Conservation (phyloP, 352 stramenopile species). For the Globisporangium paddicum region DNA sequence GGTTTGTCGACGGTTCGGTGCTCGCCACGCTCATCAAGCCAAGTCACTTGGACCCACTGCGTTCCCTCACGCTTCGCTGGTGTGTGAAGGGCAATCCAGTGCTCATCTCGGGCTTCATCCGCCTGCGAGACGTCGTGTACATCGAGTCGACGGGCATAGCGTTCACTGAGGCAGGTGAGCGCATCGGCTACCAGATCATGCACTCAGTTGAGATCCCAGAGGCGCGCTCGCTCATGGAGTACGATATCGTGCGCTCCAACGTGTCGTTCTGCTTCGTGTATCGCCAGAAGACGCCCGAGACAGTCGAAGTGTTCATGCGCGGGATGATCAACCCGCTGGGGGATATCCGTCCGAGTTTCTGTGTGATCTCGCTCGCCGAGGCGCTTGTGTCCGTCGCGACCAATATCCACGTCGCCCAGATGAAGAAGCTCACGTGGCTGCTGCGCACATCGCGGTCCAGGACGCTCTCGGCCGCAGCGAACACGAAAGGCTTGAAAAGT, state of each 20-base stretch:
- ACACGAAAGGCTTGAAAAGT: too few relatives aligned
- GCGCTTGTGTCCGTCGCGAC: not conserved
- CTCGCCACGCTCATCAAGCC: not conserved
- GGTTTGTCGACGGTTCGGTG: not conserved
- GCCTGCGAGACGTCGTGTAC: slow-evolving; percentile 36
- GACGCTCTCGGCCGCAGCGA: too few relatives aligned
- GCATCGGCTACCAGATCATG: slow-evolving; percentile 42
- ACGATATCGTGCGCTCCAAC: slow-evolving; percentile 6
- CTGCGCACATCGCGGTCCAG: not conserved
- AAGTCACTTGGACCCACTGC: not conserved
- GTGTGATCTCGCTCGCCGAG: not conserved
- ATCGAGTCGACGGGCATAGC: slow-evolving; percentile 42
- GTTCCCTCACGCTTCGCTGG: not conserved
- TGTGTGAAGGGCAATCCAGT: slow-evolving; percentile 9
- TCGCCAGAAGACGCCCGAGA: not conserved
- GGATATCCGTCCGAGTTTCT: not conserved
- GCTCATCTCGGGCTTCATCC: slow-evolving; percentile 22
- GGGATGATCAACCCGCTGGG: not conserved
- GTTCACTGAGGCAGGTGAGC: slow-evolving; percentile 24
- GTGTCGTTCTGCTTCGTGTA: slow-evolving; percentile 8
- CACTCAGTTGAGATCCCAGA: slow-evolving; percentile 37
- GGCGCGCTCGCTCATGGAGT: slow-evolving; percentile 12
- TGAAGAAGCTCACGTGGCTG: slow-evolving; percentile 11
- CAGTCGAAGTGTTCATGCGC: slow-evolving; percentile 7
- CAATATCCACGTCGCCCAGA: slow-evolving; percentile 6